These are phyloP conservation scores for Hymenoscyphus occultus DNA, from an alignment of 2,329 filamentous ascomycete species.

Conservation along the genomic window DNA sequence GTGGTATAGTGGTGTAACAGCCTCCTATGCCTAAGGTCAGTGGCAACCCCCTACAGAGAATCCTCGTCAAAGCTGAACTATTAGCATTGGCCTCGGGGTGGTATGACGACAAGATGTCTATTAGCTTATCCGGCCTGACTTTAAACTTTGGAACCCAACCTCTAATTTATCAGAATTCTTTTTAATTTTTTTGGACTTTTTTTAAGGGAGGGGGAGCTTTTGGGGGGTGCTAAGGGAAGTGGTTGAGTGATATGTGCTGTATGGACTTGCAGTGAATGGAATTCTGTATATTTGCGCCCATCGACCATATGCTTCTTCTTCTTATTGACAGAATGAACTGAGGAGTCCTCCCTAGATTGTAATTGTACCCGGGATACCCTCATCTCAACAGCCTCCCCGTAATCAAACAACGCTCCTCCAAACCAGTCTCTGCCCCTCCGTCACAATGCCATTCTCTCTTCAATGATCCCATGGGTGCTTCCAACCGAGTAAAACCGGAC, in stretches of 20 bases:
- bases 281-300: not conserved
- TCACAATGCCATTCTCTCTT: constrained; percentile 32
- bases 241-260: not conserved
- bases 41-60: too few species aligned
- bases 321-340: not conserved
- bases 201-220: too few species aligned
- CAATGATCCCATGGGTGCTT: constrained; percentile 97
- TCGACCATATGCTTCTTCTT: not conserved
- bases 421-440: not conserved
- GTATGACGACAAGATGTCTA: too few species aligned
- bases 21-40: too few species aligned
- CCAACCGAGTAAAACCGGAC: constrained; percentile 79
- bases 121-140: too few species aligned
- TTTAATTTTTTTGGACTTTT: too few species aligned
- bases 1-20: too few species aligned
- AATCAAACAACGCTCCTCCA: constrained; percentile 10
- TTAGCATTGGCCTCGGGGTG: too few species aligned
- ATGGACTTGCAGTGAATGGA: not conserved
- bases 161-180: too few species aligned
- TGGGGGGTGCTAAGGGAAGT: too few species aligned
- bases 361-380: not conserved
- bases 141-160: too few species aligned
- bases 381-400: not conserved
- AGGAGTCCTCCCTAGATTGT: not conserved
- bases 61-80: too few species aligned